These are phyloP conservation scores for Ascochyta viciae-villosae DNA, from an alignment of 2,329 filamentous ascomycete genomes.

Conservation along the genomic window DNA sequence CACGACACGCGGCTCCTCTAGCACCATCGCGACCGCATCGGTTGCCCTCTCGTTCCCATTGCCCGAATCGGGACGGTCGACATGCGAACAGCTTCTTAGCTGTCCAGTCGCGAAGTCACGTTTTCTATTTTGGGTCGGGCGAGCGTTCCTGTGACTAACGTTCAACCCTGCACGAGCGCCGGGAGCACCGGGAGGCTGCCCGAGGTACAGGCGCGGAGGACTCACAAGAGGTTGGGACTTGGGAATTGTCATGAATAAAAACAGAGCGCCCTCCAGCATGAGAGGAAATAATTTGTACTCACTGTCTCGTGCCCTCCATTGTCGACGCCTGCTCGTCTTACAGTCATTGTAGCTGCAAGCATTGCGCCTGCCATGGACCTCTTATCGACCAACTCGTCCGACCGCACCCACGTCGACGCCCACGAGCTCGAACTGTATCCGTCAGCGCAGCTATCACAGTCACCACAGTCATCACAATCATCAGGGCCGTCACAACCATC, in stretches of 20 bases:
- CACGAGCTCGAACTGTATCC: conserved; percentile 6
- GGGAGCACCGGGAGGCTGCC: too few relatives aligned
- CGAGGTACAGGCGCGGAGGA: background rate
- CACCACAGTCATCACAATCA: too few relatives aligned
- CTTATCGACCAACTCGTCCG: conserved; percentile 21
- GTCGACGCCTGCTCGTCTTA: background rate
- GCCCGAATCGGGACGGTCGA: conserved; percentile 5
- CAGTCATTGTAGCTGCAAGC: conserved; percentile 5
- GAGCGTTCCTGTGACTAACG: conserved; percentile 17
- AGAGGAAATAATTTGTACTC: background rate
- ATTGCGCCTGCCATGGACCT: conserved; percentile 24
- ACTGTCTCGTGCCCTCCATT: background rate
- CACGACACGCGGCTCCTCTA: conserved; percentile 11
- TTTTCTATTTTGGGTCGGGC: conserved; percentile 8
- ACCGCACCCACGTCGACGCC: conserved; percentile 17
- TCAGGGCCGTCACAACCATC: conserved; percentile 3
- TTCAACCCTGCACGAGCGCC: background rate
- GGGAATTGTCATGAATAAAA: conserved; percentile 2
- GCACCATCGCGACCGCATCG: background rate
- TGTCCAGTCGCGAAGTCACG: conserved; percentile 9
- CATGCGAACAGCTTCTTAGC: background rate
- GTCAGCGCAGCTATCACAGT: background rate
- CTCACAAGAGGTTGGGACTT: conserved; percentile 4
- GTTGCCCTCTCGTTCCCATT: conserved; percentile 12
- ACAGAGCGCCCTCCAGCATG: background rate